These are phyloP conservation scores for Albifimbria verrucaria DNA, from an alignment of 2,329 filamentous ascomycete species.

Conservation along the genomic window DNA sequence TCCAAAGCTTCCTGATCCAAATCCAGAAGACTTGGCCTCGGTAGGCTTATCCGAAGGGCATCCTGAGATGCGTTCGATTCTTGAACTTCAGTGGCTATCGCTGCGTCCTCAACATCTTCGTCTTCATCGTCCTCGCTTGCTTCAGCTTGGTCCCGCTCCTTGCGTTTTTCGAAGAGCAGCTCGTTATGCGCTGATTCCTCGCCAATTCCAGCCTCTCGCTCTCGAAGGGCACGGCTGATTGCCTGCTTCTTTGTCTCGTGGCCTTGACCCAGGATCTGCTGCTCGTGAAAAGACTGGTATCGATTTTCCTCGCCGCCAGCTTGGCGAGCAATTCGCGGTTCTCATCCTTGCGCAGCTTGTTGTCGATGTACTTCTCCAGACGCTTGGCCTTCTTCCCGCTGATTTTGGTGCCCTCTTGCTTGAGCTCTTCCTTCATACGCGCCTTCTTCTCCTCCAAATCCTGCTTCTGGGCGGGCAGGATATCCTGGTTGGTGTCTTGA, in stretches of 20 bases:
- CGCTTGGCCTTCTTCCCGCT: slow-evolving; percentile 65
- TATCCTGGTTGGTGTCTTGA: slow-evolving; percentile 33
- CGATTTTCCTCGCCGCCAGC: slow-evolving; percentile 72
- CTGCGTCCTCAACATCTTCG: slow-evolving; percentile 10
- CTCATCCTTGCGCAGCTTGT: slow-evolving; percentile 91
- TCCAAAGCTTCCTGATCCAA: slow-evolving; percentile 42
- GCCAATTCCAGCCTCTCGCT: slow-evolving; percentile 61
- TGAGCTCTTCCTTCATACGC: slow-evolving; percentile 51
- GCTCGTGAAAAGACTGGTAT: slow-evolving; percentile 78
- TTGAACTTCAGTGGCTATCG: neutral
- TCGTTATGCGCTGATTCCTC: slow-evolving; percentile 49
- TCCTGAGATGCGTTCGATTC: slow-evolving; percentile 3
- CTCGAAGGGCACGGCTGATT: slow-evolving; percentile 60
- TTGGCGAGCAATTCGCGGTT: slow-evolving; percentile 81
- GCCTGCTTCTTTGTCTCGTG: slow-evolving; percentile 69
- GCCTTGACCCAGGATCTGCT: slow-evolving; percentile 72
- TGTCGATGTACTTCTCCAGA: slow-evolving; percentile 72
- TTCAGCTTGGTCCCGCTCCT: slow-evolving; percentile 20
- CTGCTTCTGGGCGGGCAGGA: slow-evolving; percentile 40
- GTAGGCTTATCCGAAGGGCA: too few relatives aligned
- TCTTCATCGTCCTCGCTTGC: slow-evolving; percentile 15
- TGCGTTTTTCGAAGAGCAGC: slow-evolving; percentile 47
- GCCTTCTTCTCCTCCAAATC: slow-evolving; percentile 53
- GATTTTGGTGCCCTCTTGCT: slow-evolving; percentile 49
- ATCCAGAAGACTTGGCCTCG: slow-evolving; percentile 10